phyloP scores from a whole-genome alignment of 345 rosid species.

The Hypericum androsaemum region DNA sequence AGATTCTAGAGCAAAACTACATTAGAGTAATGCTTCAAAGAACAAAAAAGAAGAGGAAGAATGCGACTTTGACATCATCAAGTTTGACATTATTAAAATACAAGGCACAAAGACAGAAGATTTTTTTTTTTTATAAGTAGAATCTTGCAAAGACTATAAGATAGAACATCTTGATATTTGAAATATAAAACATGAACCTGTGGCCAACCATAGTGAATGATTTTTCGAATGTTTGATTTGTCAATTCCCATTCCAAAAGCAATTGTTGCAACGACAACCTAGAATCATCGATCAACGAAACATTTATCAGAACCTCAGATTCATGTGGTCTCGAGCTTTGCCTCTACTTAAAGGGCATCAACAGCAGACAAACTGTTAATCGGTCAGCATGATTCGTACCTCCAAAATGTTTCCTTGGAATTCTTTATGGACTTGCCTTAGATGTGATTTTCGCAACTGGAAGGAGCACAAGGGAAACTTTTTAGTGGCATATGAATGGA shows the following conservation, averaged over 20 bases:
- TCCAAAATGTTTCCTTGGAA: constrained; percentile 61
- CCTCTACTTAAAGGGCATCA: neutral
- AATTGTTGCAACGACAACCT: constrained; percentile 85
- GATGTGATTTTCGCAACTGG: constrained; percentile 71
- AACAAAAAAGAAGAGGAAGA: neutral
- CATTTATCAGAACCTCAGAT: neutral
- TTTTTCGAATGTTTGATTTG: constrained; percentile 64
- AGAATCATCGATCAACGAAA: constrained; percentile 8
- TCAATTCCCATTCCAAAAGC: constrained; percentile 98
- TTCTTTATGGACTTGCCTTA: constrained; percentile 65
- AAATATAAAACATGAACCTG: constrained; percentile 42
- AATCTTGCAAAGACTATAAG: too few relatives aligned
- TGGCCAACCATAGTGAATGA: constrained; percentile 93
- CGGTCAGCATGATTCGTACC: constrained; percentile 28
- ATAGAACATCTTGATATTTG: neutral
- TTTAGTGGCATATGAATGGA: constrained; percentile 9
- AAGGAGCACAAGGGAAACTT: constrained; percentile 4
- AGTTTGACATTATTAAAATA: too few relatives aligned
- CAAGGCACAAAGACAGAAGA: neutral
- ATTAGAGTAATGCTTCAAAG: neutral
- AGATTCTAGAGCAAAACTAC: too few relatives aligned
- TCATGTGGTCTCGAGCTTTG: neutral
- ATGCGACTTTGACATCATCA: neutral
- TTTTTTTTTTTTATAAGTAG: too few relatives aligned
- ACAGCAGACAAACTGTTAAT: constrained; percentile 1